Conservation (phyloP, 257 asterid genomes). For the Solanum appendiculatum region DNA sequence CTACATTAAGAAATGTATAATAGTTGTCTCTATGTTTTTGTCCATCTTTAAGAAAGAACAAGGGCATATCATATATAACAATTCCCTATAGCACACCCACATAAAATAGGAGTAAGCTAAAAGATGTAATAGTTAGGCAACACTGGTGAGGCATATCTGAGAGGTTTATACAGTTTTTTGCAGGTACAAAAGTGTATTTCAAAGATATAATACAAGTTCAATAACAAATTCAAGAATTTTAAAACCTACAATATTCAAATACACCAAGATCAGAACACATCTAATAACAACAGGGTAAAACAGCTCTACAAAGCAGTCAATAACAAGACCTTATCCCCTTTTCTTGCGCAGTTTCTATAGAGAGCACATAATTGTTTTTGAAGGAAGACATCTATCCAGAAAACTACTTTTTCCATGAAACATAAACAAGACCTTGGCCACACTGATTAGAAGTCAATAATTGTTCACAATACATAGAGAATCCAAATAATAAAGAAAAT, state of each 20-base stretch:
- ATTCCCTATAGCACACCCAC: background rate
- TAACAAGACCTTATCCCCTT: background rate
- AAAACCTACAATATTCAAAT: background rate
- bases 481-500: background rate
- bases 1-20: background rate
- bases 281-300: background rate
- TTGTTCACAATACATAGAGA: background rate
- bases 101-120: background rate
- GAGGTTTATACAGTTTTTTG: background rate
- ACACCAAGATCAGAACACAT: background rate
- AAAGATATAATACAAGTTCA: background rate
- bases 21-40: background rate
- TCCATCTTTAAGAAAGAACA: background rate
- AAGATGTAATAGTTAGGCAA: background rate
- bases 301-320: background rate
- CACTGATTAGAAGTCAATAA: background rate
- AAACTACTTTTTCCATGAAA: background rate
- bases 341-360: background rate
- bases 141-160: background rate
- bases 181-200: background rate
- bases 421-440: background rate
- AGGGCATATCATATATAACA: background rate
- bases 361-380: background rate
- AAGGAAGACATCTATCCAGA: background rate
- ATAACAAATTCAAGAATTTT: background rate